phyloP scores from a whole-genome alignment of 2,329 filamentous ascomycete species.

The Periconia sp. region DNA sequence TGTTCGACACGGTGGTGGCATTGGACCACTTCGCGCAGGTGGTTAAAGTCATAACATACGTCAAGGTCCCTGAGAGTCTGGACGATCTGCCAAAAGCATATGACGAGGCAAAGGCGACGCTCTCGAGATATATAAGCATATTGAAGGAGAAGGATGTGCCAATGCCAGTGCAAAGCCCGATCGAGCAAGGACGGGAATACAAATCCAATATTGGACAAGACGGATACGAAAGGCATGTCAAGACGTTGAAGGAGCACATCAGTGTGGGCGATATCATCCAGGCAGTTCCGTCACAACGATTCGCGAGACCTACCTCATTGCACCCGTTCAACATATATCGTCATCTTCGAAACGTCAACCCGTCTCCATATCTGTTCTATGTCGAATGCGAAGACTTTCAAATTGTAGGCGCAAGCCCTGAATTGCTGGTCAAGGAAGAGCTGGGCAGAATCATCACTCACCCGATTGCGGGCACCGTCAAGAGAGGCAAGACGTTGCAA shows the following conservation, averaged over 20 bases:
- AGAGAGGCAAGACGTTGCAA: conserved; percentile 78
- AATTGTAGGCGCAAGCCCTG: conserved; percentile 92
- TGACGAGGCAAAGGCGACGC: conserved; percentile 66
- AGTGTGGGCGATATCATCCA: conserved; percentile 94
- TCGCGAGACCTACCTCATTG: conserved; percentile 84
- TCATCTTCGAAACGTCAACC: conserved; percentile 95
- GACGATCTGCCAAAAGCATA: conserved; percentile 72
- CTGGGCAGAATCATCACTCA: conserved; percentile 89
- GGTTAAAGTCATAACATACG: conserved; percentile 91
- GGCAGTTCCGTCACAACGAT: conserved; percentile 91
- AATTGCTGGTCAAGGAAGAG: conserved; percentile 92
- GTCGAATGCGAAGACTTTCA: conserved; percentile 91
- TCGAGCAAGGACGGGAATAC: conserved; percentile 77
- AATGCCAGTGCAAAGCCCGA: conserved; percentile 76
- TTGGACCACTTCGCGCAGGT: conserved; percentile 95
- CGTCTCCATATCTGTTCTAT: conserved; percentile 96
- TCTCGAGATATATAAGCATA: conserved; percentile 72
- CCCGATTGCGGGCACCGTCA: conserved; percentile 95
- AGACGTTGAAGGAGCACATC: conserved; percentile 87
- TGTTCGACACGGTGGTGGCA: conserved; percentile 92
- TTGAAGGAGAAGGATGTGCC: conserved; percentile 78
- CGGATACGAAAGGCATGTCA: conserved; percentile 92
- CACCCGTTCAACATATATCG: conserved; percentile 99
- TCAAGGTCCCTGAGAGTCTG: conserved; percentile 66
- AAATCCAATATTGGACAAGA: conserved; percentile 87